phyloP scores from a whole-genome alignment of 1,284 basidiomycete genomes.

The Omphalotus olearius region DNA sequence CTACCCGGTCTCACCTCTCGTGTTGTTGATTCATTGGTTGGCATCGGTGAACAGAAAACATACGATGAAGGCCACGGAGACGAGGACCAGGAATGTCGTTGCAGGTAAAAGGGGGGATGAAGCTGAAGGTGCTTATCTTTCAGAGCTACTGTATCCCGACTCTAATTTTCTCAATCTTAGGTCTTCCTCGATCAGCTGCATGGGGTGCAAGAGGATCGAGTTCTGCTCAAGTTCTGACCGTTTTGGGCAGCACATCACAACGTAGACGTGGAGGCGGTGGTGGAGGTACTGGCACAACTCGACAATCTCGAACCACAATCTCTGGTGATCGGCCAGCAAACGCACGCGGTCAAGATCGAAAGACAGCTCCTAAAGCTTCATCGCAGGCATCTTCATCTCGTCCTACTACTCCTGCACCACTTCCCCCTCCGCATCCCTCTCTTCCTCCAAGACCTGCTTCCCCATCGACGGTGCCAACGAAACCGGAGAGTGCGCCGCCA shows the following conservation, averaged over 20 bases:
- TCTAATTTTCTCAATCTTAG: conserved; percentile 26
- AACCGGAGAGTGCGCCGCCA: conserved; percentile 25
- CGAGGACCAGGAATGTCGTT: conserved; percentile 42
- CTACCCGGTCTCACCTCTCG: background rate
- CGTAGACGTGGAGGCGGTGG: conserved; percentile 39
- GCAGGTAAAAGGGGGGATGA: conserved; percentile 53
- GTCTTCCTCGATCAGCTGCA: conserved; percentile 77
- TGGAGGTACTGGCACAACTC: conserved; percentile 25
- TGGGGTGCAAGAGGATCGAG: conserved; percentile 64
- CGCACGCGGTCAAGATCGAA: conserved; percentile 34
- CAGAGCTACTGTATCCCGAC: conserved; percentile 14
- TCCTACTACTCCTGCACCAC: conserved; percentile 51
- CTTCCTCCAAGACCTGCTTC: conserved; percentile 42
- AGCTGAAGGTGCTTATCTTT: conserved; percentile 48
- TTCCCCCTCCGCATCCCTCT: conserved; percentile 24
- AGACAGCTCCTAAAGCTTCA: conserved; percentile 35
- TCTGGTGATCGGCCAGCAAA: background rate
- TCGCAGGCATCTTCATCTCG: conserved; percentile 59
- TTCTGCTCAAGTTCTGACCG: conserved; percentile 21
- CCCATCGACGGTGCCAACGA: conserved; percentile 34
- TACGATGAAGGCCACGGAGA: conserved; percentile 82
- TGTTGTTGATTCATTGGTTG: conserved; percentile 7
- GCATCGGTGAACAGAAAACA: conserved; percentile 58
- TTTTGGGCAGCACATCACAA: conserved; percentile 25
- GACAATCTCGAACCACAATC: conserved; percentile 34